These are phyloP conservation scores for Diutina siamensis DNA, from an alignment of 1,139 yeast species.

Conservation along the genomic window DNA sequence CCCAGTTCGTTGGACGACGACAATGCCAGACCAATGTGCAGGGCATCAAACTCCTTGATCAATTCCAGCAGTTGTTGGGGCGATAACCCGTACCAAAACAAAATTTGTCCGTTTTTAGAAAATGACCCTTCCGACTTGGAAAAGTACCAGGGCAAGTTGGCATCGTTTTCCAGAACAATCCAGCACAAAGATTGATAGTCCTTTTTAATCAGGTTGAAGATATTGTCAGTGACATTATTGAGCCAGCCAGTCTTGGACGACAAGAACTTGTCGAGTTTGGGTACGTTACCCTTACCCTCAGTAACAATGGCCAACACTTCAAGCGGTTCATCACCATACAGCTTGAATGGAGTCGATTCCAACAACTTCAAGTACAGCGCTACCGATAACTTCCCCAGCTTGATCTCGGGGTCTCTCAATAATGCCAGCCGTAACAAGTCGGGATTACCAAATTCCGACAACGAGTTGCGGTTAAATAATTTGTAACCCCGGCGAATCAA, in stretches of 20 bases:
- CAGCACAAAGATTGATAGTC: slow-evolving; percentile 71
- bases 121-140: slow-evolving; percentile 90
- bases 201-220: slow-evolving; percentile 70
- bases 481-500: slow-evolving; percentile 95
- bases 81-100: slow-evolving; percentile 90
- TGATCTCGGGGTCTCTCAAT: slow-evolving; percentile 64
- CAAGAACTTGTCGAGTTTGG: slow-evolving; percentile 78
- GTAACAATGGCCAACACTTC: slow-evolving; percentile 86
- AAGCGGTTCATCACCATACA: slow-evolving; percentile 92
- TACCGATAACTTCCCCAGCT: slow-evolving; percentile 60
- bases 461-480: slow-evolving; percentile 56
- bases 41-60: slow-evolving; percentile 50
- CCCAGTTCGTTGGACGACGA: slow-evolving; percentile 32
- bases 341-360: slow-evolving; percentile 52
- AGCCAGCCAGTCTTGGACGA: slow-evolving; percentile 93
- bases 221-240: slow-evolving; percentile 91
- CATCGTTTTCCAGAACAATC: slow-evolving; percentile 84
- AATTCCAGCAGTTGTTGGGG: slow-evolving; percentile 53
- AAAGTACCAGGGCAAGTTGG: slow-evolving; percentile 87
- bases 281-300: slow-evolving; percentile 22
- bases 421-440: slow-evolving; percentile 70
- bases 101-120: slow-evolving; percentile 75
- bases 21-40: slow-evolving; percentile 24
- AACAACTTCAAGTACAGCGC: slow-evolving; percentile 73
- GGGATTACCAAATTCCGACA: slow-evolving; percentile 63